A percentile compares a stretch with the other conserved stretches of the same genome.
These are phyloP conservation scores for Pseudogymnoascus sp. DNA, from an alignment of 2,329 filamentous ascomycete genomes.

Conservation along the genomic window DNA sequence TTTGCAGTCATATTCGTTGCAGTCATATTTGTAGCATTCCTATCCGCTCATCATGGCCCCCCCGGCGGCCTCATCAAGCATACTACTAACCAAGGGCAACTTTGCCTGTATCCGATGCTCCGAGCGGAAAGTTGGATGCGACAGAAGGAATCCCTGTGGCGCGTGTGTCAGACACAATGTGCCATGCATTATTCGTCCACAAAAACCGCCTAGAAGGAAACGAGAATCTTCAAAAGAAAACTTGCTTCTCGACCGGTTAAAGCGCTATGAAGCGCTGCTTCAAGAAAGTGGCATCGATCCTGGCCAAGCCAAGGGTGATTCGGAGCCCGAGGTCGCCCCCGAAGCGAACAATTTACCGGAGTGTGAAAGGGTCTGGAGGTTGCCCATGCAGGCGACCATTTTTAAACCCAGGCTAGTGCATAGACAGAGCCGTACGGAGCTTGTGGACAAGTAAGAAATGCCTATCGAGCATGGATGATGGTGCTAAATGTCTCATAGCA, in stretches of 20 bases:
- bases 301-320: constrained; percentile 8
- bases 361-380: constrained; percentile 4
- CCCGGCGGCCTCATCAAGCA: neutral
- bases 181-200: constrained; percentile 8
- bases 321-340: constrained; percentile 9
- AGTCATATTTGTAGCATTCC: neutral
- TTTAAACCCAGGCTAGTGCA: constrained; percentile 18
- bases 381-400: constrained; percentile 9
- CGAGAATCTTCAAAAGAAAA: constrained; percentile 11
- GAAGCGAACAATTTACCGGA: neutral
- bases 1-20: neutral
- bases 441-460: constrained; percentile 21
- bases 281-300: constrained; percentile 17
- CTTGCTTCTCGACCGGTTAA: constrained; percentile 8
- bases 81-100: neutral
- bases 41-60: neutral
- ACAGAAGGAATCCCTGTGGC: constrained; percentile 33
- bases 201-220: constrained; percentile 9
- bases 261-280: constrained; percentile 15
- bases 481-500: constrained; percentile 18
- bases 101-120: constrained; percentile 10
- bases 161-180: constrained; percentile 32
- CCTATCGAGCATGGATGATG: neutral
- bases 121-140: constrained; percentile 34
- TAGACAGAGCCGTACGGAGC: constrained; percentile 14